Percentiles rank a stretch among this genome's conserved stretches.
Conservation (phyloP, 2,329 filamentous ascomycete genomes). For the Colletotrichum karsti region DNA sequence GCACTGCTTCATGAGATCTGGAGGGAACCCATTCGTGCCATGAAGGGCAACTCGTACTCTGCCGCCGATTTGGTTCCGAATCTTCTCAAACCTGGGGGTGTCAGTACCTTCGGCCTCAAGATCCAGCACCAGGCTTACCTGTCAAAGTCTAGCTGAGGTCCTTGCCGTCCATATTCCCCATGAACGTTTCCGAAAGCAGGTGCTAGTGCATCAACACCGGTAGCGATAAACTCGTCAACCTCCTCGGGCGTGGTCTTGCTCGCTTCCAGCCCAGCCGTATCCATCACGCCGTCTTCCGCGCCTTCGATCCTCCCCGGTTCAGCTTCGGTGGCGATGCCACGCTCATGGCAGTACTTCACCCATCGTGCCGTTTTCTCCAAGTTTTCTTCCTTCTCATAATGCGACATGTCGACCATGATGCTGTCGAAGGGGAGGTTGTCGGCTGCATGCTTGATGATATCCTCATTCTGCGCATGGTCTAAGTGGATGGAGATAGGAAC, state of each 20-base stretch:
- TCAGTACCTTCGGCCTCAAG: not conserved
- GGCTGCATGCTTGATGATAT: slow-evolving; percentile 65
- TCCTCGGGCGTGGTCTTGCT: slow-evolving; percentile 73
- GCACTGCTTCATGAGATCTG: slow-evolving; percentile 50
- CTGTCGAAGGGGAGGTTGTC: slow-evolving; percentile 69
- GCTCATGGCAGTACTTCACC: slow-evolving; percentile 67
- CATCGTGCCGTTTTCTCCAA: slow-evolving; percentile 68
- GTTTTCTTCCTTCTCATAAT: slow-evolving; percentile 77
- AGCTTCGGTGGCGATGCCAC: slow-evolving; percentile 73
- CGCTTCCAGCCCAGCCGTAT: slow-evolving; percentile 57
- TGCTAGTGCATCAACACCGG: slow-evolving; percentile 78
- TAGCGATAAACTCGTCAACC: slow-evolving; percentile 74
- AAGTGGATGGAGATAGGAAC: slow-evolving; percentile 72
- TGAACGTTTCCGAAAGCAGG: slow-evolving; percentile 82
- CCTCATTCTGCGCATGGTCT: slow-evolving; percentile 68
- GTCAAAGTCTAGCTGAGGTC: slow-evolving; percentile 68
- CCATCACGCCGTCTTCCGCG: slow-evolving; percentile 73
- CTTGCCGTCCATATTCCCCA: slow-evolving; percentile 74
- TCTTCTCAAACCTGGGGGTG: not conserved
- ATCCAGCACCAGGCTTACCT: slow-evolving; percentile 26
- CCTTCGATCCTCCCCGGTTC: slow-evolving; percentile 74
- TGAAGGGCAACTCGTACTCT: slow-evolving; percentile 48
- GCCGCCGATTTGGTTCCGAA: slow-evolving; percentile 3
- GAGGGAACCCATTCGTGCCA: slow-evolving; percentile 56
- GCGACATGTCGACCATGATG: slow-evolving; percentile 82